These are phyloP conservation scores for Pichia thaimueangensis DNA, from an alignment of 805 yeast genomes.

Conservation along the genomic window DNA sequence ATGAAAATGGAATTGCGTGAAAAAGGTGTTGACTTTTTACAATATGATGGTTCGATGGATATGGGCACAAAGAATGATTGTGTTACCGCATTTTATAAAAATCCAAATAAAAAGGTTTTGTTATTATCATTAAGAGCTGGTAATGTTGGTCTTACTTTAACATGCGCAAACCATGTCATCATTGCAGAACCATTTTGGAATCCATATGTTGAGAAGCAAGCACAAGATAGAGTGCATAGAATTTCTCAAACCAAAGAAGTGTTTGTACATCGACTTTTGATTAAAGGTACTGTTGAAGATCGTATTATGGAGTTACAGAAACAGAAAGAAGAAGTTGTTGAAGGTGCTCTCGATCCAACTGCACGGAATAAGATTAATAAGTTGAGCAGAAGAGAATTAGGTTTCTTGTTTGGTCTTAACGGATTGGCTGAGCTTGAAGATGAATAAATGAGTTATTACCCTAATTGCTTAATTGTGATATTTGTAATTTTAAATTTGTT, in stretches of 20 bases:
- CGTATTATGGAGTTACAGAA: constrained; percentile 78
- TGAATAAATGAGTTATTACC: neutral
- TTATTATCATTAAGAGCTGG: constrained; percentile 87
- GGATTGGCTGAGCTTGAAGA: constrained; percentile 22
- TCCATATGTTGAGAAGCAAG: constrained; percentile 95
- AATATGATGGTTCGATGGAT: constrained; percentile 82
- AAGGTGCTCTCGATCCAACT: constrained; percentile 74
- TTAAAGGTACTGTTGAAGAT: constrained; percentile 76
- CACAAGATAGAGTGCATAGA: constrained; percentile 92
- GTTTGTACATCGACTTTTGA: constrained; percentile 62
- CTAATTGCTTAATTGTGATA: neutral
- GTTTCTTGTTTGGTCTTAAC: constrained; percentile 60
- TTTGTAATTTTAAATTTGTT: no score
- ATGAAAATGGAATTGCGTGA: constrained; percentile 45
- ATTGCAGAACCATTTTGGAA: constrained; percentile 97
- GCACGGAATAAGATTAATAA: constrained; percentile 59
- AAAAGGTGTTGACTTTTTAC: constrained; percentile 41
- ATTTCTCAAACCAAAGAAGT: constrained; percentile 86
- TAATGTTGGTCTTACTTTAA: constrained; percentile 88
- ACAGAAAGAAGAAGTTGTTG: constrained; percentile 70
- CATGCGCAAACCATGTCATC: constrained; percentile 90
- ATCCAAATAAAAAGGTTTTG: constrained; percentile 48
- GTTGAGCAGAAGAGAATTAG: constrained; percentile 63
- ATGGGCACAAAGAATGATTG: constrained; percentile 58
- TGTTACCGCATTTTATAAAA: constrained; percentile 57